Conservation (phyloP, 2,329 filamentous ascomycete species). For the Aureobasidium melanogenum region DNA sequence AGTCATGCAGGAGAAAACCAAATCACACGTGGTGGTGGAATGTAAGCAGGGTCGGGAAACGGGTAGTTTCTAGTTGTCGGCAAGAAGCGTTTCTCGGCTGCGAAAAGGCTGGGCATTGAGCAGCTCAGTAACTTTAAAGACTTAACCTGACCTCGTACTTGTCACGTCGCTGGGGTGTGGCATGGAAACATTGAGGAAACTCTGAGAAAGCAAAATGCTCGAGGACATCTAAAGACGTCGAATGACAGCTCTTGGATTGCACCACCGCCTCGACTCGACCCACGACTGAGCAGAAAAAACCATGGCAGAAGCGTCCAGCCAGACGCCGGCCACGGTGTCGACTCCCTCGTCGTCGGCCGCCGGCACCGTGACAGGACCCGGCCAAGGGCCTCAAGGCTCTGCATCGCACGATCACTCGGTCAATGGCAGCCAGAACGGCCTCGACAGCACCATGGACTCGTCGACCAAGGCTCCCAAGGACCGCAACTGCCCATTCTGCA, state of each 20-base stretch:
- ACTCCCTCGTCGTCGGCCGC: constrained; percentile 8
- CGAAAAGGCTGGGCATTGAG: background rate
- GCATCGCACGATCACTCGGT: constrained; percentile 5
- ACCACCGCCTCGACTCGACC: background rate
- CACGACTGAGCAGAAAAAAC: background rate
- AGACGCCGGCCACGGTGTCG: constrained; percentile 6
- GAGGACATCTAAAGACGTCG: constrained; percentile 5
- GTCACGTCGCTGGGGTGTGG: constrained; percentile 1
- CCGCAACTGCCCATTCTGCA: constrained; percentile 79
- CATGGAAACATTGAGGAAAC: constrained; percentile 5
- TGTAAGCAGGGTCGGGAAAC: background rate
- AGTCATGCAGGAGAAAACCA: background rate
- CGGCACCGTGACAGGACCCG: constrained; percentile 6
- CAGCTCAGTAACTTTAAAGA: constrained; percentile 8
- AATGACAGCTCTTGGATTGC: background rate
- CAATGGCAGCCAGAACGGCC: constrained; percentile 11
- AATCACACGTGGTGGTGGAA: background rate
- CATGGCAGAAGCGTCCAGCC: constrained; percentile 8
- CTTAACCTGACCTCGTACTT: background rate
- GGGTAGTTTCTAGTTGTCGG: background rate
- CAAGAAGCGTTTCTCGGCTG: background rate
- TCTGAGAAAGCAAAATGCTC: background rate
- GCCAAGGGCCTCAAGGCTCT: background rate
- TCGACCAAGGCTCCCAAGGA: constrained; percentile 58
- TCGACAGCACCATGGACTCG: background rate